Conservation (phyloP, 1,284 basidiomycete species). For the Puccinia sorghi region DNA sequence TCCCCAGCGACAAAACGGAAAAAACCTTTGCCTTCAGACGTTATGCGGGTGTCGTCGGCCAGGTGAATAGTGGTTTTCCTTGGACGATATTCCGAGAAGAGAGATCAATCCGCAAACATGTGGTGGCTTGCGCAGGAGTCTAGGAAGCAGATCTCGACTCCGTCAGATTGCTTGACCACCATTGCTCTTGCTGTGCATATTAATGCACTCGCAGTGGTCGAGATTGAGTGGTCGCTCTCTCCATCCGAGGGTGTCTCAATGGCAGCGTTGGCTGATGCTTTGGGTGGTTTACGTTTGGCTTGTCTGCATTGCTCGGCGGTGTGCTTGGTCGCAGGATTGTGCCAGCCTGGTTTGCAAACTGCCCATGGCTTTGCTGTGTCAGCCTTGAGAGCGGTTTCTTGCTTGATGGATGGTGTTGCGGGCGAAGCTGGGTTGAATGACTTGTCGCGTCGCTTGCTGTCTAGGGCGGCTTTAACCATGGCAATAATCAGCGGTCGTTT, state of each 20-base stretch:
- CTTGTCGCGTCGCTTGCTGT: not conserved
- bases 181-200: not conserved
- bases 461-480: not conserved
- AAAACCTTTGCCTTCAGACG: not conserved
- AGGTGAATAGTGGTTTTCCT: not conserved
- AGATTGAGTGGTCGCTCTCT: not conserved
- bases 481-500: not conserved
- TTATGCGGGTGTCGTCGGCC: not conserved
- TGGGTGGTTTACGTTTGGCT: not conserved
- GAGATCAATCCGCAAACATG: not conserved
- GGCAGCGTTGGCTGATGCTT: no score
- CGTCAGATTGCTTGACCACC: not conserved
- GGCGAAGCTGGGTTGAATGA: not conserved
- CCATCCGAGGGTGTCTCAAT: no score
- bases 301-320: not conserved
- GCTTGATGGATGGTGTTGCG: not conserved
- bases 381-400: not conserved
- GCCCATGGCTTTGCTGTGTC: no score
- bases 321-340: not conserved
- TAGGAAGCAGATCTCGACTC: not conserved
- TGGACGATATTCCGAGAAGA: not conserved
- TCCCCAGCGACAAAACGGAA: not conserved
- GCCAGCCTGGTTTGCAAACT: not conserved
- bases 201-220: not conserved
- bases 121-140: slow-evolving; percentile 3